Evolutionary conservation across 345 rosid species (phyloP).

Genomic region (Ceriops tagal): DNA sequence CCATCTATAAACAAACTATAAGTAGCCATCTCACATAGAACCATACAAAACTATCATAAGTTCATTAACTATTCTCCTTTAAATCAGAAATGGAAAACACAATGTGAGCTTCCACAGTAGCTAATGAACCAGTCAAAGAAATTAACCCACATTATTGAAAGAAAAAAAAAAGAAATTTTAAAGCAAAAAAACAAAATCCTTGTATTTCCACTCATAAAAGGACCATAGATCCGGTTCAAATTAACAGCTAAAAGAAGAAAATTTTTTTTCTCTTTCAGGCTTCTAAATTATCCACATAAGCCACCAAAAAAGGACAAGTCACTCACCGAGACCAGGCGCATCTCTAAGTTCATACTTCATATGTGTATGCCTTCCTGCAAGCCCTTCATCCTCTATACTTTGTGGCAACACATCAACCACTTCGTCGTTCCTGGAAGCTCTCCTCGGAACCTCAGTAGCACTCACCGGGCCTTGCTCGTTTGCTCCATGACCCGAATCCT

Average conservation of each 20-base stretch:
- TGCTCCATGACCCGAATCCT: slow-evolving; percentile 38
- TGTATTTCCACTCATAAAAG: neutral
- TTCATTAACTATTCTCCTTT: neutral
- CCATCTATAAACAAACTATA: slow-evolving; percentile 1
- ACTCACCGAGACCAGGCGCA: slow-evolving; percentile 89
- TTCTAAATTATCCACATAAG: neutral
- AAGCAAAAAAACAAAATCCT: neutral
- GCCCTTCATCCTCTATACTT: slow-evolving; percentile 57
- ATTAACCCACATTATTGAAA: neutral
- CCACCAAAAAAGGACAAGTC: neutral
- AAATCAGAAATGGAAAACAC: neutral
- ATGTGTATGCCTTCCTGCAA: slow-evolving; percentile 56
- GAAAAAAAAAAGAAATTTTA: neutral
- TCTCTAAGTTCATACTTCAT: slow-evolving; percentile 91
- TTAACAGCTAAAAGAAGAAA: neutral
- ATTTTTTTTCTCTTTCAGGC: neutral
- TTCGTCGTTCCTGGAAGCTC: slow-evolving; percentile 58
- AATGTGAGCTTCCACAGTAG: neutral
- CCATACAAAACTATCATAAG: neutral
- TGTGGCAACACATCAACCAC: slow-evolving; percentile 58
- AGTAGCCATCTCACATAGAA: neutral
- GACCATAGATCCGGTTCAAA: neutral
- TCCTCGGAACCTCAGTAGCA: slow-evolving; percentile 38
- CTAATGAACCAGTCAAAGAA: neutral
- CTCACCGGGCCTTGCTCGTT: slow-evolving; percentile 43